Evolutionary conservation across 345 rosid species (phyloP).

Genomic region (Raphanus sativus): DNA sequence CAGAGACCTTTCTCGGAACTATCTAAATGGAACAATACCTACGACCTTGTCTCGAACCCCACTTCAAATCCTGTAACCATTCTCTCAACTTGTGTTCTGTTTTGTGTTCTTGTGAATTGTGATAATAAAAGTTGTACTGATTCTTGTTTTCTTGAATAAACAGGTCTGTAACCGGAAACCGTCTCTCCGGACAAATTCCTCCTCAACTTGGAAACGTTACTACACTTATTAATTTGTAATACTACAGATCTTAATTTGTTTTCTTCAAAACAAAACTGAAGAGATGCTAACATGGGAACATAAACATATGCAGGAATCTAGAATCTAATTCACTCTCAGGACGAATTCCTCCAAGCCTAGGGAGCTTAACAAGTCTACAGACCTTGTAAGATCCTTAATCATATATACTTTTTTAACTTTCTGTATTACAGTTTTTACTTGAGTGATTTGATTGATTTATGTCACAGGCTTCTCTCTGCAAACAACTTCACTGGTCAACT

Average conservation of each 20-base stretch:
- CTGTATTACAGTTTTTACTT: neutral
- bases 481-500: slow-evolving; percentile 73
- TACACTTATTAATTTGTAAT: slow-evolving; percentile 62
- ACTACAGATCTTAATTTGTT: slow-evolving; percentile 20
- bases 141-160: neutral
- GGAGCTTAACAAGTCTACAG: slow-evolving; percentile 52
- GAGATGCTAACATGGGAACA: neutral
- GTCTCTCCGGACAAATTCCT: slow-evolving; percentile 66
- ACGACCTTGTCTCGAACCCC: slow-evolving; percentile 50
- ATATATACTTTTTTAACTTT: neutral
- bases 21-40: slow-evolving; percentile 69
- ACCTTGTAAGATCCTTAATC: slow-evolving; percentile 49
- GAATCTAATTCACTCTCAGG: slow-evolving; percentile 68
- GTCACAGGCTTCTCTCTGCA: slow-evolving; percentile 61
- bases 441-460: slow-evolving; percentile 25
- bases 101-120: neutral
- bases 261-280: neutral
- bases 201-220: slow-evolving; percentile 52
- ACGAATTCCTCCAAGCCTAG: slow-evolving; percentile 57
- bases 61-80: slow-evolving; percentile 55
- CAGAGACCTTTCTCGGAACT: slow-evolving; percentile 82
- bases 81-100: neutral
- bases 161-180: slow-evolving; percentile 68
- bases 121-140: neutral
- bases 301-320: slow-evolving; percentile 47